phyloP scores from a whole-genome alignment of 1,139 yeast species.

The Zygosaccharomyces sapae region DNA sequence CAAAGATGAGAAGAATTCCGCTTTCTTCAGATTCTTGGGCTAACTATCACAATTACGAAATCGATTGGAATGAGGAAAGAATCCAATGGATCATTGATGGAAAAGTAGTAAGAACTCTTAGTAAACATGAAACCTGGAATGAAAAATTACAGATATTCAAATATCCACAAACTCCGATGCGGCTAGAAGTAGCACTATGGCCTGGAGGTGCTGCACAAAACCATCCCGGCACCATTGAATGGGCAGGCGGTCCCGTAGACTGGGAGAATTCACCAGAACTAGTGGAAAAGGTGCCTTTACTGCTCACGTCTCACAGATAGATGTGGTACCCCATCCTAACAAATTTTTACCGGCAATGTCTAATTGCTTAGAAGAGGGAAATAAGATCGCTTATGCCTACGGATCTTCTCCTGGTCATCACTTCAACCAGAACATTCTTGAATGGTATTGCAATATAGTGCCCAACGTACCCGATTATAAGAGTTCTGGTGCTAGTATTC shows the following conservation, averaged over 20 bases:
- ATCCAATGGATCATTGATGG: conserved; percentile 78
- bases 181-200: conserved; percentile 86
- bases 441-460: conserved; percentile 16
- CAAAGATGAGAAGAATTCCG: conserved; percentile 41
- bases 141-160: conserved; percentile 33
- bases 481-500: conserved; percentile 11
- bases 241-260: conserved; percentile 91
- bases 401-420: conserved; percentile 6
- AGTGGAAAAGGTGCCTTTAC: conserved; percentile 30
- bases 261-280: conserved; percentile 49
- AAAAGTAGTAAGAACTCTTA: conserved; percentile 57
- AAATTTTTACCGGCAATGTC: conserved; percentile 14
- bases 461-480: conserved; percentile 14
- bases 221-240: conserved; percentile 73
- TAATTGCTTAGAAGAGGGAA: conserved; percentile 9
- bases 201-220: conserved; percentile 74
- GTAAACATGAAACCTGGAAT: conserved; percentile 60
- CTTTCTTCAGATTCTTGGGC: conserved; percentile 52
- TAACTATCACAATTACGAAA: conserved; percentile 69
- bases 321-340: conserved; percentile 27
- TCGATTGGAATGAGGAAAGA: conserved; percentile 78
- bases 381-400: conserved; percentile 11
- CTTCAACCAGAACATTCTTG: conserved; percentile 12
- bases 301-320: conserved; percentile 23
- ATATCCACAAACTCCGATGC: conserved; percentile 86